Base-by-base conservation (phyloP, 78 protist genomes). In the Pelomyxa schiedti region DNA sequence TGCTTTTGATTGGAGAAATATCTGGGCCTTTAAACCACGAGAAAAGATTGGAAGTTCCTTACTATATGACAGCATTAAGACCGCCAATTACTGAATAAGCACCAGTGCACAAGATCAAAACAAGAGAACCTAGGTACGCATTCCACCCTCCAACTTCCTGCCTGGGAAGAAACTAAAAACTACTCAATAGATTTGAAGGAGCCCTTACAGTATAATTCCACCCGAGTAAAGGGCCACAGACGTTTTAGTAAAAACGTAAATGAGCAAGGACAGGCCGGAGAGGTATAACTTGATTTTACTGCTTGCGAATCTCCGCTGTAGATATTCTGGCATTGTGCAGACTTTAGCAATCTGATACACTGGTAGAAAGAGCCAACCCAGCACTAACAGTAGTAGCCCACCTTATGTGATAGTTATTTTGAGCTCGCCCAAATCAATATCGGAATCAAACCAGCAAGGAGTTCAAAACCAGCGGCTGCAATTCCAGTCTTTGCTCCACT, bases 161-260 rank as follows among this genome's bases (percentile, higher is more conserved):
- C 58, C 58, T 47, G 58, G 58, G 58, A 47, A 16, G 16, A 47
- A 47, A 16, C 16, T 16, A 47, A 16, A 47, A 16, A 16, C 16
- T 16, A 16, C 16, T 16, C 32, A 16, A 47, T 16, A 47, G 58
- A 16, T 16, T 24, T 47, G 58, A 16, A 16, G 58, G 58, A 16
- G 64, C 37, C 16, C 65, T 22, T 9, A 29, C 37, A 66, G 70
- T 22, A 66, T 29, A 9, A 66, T 9, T 8, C 65, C 70, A 36
- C 70, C 70, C 24, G 70, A n/a, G 37, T 66, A 66, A 9, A 66
- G 70, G 65, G 70, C 37, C 24, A 29, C 70, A 30, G 70, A 66
- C 24, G 37, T 29, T 9, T 66, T 66, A 9, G 70, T 66, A 36
- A 66, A 9, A n/a, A 66, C 65, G 70, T 8, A 8, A 9, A 66